Evolutionary conservation across 306 rosid species (phyloP).

Genomic region (Casuarina glauca): DNA sequence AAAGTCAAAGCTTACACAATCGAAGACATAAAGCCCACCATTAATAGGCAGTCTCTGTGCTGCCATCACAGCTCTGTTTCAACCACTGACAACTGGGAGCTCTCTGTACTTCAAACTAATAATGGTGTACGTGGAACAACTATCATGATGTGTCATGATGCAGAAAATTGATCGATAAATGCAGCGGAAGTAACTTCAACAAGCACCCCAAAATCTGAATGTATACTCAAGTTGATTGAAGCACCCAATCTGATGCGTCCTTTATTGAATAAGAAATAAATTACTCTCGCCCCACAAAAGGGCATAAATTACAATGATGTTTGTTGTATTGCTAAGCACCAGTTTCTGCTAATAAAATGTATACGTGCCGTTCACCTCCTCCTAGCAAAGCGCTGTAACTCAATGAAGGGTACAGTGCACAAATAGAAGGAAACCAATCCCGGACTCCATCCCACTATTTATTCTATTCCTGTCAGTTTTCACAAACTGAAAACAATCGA

Average conservation of each 20-base stretch:
- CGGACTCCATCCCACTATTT: slow-evolving; percentile 18
- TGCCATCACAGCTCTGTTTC: not conserved
- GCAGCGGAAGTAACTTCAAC: not conserved
- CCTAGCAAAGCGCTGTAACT: slow-evolving; percentile 4
- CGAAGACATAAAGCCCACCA: too few relatives aligned
- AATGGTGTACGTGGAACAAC: not conserved
- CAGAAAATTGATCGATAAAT: not conserved
- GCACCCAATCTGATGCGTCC: slow-evolving; percentile 25
- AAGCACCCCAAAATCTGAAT: not conserved
- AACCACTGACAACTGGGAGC: not conserved
- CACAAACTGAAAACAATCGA: slow-evolving; percentile 13
- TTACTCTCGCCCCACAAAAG: not conserved
- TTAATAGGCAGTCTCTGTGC: too few relatives aligned
- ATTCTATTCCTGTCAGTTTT: slow-evolving; percentile 15
- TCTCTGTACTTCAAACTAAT: not conserved
- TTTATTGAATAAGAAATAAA: slow-evolving; percentile 27
- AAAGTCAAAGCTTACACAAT: too few relatives aligned
- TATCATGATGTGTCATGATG: not conserved
- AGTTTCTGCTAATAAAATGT: slow-evolving; percentile 16
- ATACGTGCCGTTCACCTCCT: slow-evolving; percentile 19
- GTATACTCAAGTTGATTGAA: slow-evolving; percentile 14
- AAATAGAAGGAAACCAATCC: slow-evolving; percentile 2
- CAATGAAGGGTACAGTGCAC: not conserved
- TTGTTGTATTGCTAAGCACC: not conserved
- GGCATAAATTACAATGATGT: not conserved